Evolutionary conservation across 495 filamentous ascomycete species (phyloP).

Genomic region (Penicillium cosmopolitanum): DNA sequence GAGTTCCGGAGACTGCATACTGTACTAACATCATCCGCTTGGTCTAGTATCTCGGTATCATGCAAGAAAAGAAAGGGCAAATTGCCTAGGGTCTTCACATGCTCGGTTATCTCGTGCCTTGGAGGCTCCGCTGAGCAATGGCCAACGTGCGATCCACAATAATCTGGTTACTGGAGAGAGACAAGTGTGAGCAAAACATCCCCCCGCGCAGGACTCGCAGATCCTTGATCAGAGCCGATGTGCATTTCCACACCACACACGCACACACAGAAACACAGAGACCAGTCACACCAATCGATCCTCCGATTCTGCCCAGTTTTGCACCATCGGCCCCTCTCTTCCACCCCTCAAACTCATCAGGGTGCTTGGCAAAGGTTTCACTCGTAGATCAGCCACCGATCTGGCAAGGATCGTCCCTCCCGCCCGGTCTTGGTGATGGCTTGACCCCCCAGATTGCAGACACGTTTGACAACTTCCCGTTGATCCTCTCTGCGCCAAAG

Average conservation of each 20-base stretch:
- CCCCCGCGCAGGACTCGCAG: neutral
- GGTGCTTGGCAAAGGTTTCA: conserved; percentile 27
- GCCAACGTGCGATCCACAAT: conserved; percentile 22
- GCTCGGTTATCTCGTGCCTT: conserved; percentile 28
- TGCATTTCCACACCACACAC: conserved; percentile 1
- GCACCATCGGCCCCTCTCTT: conserved; percentile 7
- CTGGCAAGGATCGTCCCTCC: conserved; percentile 18
- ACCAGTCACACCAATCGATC: neutral
- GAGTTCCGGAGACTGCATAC: neutral
- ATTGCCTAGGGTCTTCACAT: conserved; percentile 29
- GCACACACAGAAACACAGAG: neutral
- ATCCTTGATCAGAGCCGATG: neutral
- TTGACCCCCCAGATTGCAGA: conserved; percentile 14
- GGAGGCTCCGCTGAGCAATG: conserved; percentile 27
- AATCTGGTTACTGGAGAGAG: neutral
- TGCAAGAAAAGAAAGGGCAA: neutral
- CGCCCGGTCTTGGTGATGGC: conserved; percentile 12
- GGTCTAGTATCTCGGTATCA: neutral
- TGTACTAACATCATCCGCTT: neutral
- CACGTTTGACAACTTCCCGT: conserved; percentile 8
- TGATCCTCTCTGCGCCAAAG: conserved; percentile 6
- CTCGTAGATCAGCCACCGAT: conserved; percentile 21
- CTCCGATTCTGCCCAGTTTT: conserved; percentile 1
- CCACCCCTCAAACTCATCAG: conserved; percentile 16
- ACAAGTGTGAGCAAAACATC: neutral